Conservation (phyloP, 768 basidiomycete genomes). For the Boletus insuetus region DNA sequence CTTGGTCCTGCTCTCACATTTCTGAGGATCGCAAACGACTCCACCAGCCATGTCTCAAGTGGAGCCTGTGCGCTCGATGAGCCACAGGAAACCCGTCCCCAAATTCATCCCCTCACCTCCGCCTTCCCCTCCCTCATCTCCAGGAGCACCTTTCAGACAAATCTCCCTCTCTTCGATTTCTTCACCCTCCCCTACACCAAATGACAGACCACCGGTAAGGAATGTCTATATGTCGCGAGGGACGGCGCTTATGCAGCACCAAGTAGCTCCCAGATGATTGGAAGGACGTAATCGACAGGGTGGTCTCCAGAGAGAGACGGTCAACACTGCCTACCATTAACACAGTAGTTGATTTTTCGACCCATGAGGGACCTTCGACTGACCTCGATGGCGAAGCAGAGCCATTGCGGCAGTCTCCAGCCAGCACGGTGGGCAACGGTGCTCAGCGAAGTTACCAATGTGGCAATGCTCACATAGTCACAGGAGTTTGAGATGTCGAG, state of each 20-base stretch:
- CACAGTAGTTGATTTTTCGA: constrained; percentile 31
- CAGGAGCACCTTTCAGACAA: constrained; percentile 33
- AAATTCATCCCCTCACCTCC: constrained; percentile 65
- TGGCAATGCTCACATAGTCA: constrained; percentile 27
- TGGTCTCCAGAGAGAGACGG: constrained; percentile 31
- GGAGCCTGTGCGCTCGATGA: constrained; percentile 42
- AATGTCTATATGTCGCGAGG: background rate
- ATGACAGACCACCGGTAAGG: constrained; percentile 34
- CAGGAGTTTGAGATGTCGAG: constrained; percentile 33
- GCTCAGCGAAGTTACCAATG: constrained; percentile 26
- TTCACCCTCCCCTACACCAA: constrained; percentile 12
- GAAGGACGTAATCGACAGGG: constrained; percentile 34
- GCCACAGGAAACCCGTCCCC: constrained; percentile 72
- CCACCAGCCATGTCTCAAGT: constrained; percentile 24
- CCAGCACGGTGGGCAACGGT: constrained; percentile 32
- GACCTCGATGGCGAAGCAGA: constrained; percentile 25
- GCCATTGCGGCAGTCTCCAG: constrained; percentile 33
- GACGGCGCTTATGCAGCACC: constrained; percentile 4
- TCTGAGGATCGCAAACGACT: constrained; percentile 5
- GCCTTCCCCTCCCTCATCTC: constrained; percentile 35
- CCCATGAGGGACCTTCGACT: constrained; percentile 24
- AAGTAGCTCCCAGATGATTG: constrained; percentile 35
- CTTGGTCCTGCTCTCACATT: constrained; percentile 7
- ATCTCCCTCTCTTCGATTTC: constrained; percentile 30
- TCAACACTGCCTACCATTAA: constrained; percentile 32